Evolutionary conservation across 2,329 filamentous ascomycete genomes (phyloP), one percentile per base, ranked within the genome.

Genomic region (Fusarium sp.): DNA sequence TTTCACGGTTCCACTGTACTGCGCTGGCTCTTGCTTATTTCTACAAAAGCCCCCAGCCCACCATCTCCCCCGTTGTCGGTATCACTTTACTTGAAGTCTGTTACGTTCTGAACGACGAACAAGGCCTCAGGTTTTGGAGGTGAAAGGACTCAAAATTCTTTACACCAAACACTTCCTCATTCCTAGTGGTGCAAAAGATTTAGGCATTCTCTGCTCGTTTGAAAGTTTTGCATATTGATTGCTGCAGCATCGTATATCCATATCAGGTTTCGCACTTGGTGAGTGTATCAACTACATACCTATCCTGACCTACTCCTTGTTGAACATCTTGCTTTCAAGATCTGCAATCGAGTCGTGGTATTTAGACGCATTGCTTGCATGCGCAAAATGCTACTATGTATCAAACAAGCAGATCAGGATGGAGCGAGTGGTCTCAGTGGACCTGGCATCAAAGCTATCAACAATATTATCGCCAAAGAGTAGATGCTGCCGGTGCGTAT

Each of bases 301-400:
- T 50, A 33, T 29, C 31, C 22, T 38, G 44, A 22, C 15, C 41
- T 36, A 10, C 35, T 20, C 5, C 14, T 33, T 18, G 20, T 57
- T 41, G n/a, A 53, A 17, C 9, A 20, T 33, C 27, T 47, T 33
- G 53, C 31, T 13, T 31, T 29, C 27, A 35, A 38, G 31, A 39
- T 33, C 45, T 46, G 46, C 29, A 33, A 57, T 59, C 62, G 45
- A 59, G 57, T 59, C 41, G 56, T 39, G 36, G 57, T 58, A 62
- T 60, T 45, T 46, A 63, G 38, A 66, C 63, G 56, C 45, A 39
- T 49, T 60, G 41, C 44, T 62, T 62, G 60, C 61, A 68, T 56
- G 64, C 74, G 62, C 74, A 78, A 77, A 65, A 78, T 78, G 76
- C 76, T 68, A 78, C 67, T 59, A 78, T 78, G 76, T 70, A 76